Conservation (phyloP, 768 basidiomycete species). For the Hemileccinum impolitum region DNA sequence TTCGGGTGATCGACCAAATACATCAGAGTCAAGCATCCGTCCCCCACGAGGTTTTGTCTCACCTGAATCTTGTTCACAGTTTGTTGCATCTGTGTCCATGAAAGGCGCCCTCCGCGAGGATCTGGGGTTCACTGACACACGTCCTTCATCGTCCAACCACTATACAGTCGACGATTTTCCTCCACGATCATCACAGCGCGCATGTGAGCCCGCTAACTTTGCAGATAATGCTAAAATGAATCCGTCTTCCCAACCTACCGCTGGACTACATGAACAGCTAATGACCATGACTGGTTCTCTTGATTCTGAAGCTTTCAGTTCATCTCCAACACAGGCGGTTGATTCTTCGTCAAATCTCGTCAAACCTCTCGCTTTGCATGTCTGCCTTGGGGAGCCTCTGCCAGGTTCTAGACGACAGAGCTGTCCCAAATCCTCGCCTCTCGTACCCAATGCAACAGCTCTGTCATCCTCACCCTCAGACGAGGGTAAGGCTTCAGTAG, state of each 20-base stretch:
- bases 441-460: conserved; percentile 10
- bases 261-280: conserved; percentile 4
- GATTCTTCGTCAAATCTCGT: conserved; percentile 1
- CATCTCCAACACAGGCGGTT: conserved; percentile 2
- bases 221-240: conserved; percentile 4
- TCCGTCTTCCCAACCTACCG: neutral
- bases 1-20: conserved; percentile 3
- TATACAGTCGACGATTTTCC: conserved; percentile 22
- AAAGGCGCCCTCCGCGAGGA: neutral
- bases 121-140: conserved; percentile 2
- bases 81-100: conserved; percentile 11
- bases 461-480: conserved; percentile 16
- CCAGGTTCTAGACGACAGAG: conserved; percentile 40
- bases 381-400: conserved; percentile 22
- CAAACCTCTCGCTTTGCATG: neutral
- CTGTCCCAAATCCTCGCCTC: conserved; percentile 21
- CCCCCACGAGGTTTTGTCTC: conserved; percentile 35
- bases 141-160: conserved; percentile 8
- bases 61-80: conserved; percentile 41
- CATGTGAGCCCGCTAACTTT: conserved; percentile 7
- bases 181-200: conserved; percentile 19
- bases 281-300: neutral
- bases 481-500: conserved; percentile 20
- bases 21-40: conserved; percentile 2
- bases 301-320: neutral